These are phyloP conservation scores for Rhododendron ferrugineum DNA, from an alignment of 148 eudicot genomes.

Conservation along the genomic window DNA sequence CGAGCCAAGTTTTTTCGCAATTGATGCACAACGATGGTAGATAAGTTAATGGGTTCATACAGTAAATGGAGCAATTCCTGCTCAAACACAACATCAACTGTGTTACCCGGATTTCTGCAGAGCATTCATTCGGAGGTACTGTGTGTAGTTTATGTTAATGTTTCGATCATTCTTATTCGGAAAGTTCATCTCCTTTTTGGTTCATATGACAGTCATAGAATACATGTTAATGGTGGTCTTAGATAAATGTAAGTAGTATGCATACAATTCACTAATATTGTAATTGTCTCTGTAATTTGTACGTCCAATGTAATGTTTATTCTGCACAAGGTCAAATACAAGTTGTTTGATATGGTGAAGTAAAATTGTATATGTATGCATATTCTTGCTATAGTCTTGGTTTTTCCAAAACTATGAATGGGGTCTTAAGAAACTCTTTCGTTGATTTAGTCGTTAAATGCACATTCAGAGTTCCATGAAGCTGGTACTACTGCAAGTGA, in stretches of 20 bases:
- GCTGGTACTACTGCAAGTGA: neutral
- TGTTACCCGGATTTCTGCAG: neutral
- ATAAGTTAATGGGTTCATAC: conserved; percentile 24
- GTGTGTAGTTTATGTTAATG: neutral
- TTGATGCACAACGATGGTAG: conserved; percentile 70
- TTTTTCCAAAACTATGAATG: neutral
- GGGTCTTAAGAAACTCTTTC: neutral
- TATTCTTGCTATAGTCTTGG: neutral
- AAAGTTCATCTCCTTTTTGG: neutral
- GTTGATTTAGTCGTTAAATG: neutral
- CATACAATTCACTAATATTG: neutral
- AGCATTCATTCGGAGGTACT: conserved; percentile 2
- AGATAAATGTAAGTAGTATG: neutral
- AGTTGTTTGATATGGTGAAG: neutral
- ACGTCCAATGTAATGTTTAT: neutral
- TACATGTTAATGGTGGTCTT: neutral
- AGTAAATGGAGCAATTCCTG: neutral
- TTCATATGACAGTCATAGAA: neutral
- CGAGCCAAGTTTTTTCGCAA: conserved; percentile 75
- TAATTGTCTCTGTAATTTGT: neutral
- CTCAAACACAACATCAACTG: neutral
- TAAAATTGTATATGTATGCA: neutral
- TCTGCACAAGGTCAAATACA: neutral
- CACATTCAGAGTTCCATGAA: neutral
- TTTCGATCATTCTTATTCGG: neutral